These are phyloP conservation scores for Asterochloris erici DNA, from an alignment of 139 green algal genomes.

Conservation along the genomic window DNA sequence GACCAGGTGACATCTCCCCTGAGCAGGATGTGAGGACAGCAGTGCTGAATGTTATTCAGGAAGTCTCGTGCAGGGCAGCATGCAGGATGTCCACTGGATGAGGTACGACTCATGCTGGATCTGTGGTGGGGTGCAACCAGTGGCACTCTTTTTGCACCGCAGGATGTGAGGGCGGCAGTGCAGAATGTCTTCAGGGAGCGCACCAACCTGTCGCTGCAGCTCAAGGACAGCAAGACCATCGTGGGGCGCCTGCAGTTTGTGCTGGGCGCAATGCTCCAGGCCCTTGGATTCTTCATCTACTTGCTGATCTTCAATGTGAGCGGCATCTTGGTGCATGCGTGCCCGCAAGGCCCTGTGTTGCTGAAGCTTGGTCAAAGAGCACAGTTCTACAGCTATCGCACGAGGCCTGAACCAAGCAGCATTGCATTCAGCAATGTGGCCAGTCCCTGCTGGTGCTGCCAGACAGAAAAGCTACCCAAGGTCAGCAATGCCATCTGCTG, in stretches of 20 bases:
- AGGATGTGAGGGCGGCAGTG: conserved; percentile 37
- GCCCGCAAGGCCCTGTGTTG: no score
- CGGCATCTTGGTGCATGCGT: no score
- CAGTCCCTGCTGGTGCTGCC: not conserved
- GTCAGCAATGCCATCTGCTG: not conserved
- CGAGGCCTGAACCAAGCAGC: not conserved
- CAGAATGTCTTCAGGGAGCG: conserved; percentile 56
- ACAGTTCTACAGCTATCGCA: no score
- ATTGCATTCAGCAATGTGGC: not conserved
- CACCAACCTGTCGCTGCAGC: conserved; percentile 60
- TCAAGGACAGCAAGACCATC: conserved; percentile 69
- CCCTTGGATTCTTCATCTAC: conserved; percentile 18
- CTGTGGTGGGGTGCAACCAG: no score
- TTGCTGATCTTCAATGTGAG: conserved; percentile 16
- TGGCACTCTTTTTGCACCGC: no score
- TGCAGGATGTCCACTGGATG: no score
- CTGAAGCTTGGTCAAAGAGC: no score
- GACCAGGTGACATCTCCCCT: no score
- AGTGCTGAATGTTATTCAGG: no score
- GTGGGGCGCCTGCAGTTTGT: conserved; percentile 58
- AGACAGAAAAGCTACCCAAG: not conserved
- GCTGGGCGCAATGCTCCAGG: conserved; percentile 29
- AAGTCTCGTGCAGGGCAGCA: no score
- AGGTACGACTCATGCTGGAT: no score
- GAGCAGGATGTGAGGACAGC: no score